phyloP scores from a whole-genome alignment of 2,329 filamentous ascomycete species.

The Botrytis cinerea region DNA sequence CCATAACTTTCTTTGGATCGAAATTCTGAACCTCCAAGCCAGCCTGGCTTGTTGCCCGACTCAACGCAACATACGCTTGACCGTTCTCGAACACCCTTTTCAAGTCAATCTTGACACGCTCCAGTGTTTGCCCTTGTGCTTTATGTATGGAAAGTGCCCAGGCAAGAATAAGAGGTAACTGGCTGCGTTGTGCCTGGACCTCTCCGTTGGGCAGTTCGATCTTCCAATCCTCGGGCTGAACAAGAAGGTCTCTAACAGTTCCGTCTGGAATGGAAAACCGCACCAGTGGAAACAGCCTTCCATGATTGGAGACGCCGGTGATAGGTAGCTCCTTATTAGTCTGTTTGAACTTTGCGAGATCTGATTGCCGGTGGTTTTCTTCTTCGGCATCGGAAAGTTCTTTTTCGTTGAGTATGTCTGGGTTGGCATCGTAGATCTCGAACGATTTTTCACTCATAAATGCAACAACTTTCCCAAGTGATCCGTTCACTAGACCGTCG shows the following conservation, averaged over 20 bases:
- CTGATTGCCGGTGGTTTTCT: conserved; percentile 29
- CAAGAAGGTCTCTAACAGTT: conserved; percentile 72
- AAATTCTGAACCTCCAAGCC: conserved; percentile 89
- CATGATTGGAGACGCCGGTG: conserved; percentile 44
- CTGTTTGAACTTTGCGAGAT: conserved; percentile 45
- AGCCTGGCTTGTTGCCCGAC: conserved; percentile 83
- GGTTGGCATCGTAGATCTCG: conserved; percentile 57
- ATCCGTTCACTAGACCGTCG: conserved; percentile 89
- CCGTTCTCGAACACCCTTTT: conserved; percentile 94
- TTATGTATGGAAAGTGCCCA: conserved; percentile 99
- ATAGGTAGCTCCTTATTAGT: conserved; percentile 41
- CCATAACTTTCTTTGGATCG: conserved; percentile 88
- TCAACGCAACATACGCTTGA: conserved; percentile 94
- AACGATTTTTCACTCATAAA: conserved; percentile 74
- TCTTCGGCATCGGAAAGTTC: conserved; percentile 48
- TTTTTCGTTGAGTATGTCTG: conserved; percentile 54
- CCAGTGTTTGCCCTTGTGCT: conserved; percentile 86
- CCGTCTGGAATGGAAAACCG: conserved; percentile 81
- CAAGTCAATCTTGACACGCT: conserved; percentile 91
- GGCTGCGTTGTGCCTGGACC: conserved; percentile 81
- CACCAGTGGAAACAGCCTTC: conserved; percentile 76
- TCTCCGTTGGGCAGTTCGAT: conserved; percentile 95
- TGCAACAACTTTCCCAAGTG: conserved; percentile 78
- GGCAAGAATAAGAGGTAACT: conserved; percentile 86
- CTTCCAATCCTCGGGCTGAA: conserved; percentile 90